These are phyloP conservation scores for Tillandsia leiboldiana DNA, from an alignment of 176 grass and related monocot species.

Conservation along the genomic window DNA sequence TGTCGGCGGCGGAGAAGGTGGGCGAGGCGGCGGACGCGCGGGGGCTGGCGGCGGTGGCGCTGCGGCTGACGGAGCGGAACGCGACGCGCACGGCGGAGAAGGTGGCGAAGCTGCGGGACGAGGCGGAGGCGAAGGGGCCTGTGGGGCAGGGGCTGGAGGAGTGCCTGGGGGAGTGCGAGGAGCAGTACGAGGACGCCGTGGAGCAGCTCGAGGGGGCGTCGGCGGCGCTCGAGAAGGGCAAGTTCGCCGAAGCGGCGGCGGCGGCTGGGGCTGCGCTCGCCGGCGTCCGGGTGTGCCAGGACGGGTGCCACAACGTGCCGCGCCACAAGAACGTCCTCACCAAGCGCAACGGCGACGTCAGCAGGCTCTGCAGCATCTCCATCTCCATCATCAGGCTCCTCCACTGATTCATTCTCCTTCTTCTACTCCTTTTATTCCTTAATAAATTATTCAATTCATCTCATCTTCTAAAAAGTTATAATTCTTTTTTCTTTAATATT, in stretches of 20 bases:
- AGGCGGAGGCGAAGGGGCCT: constrained; percentile 21
- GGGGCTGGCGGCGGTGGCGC: constrained; percentile 30
- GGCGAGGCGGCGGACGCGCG: constrained; percentile 16
- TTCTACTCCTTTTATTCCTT: too few species aligned
- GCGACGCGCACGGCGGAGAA: constrained; percentile 35
- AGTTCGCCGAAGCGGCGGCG: constrained; percentile 31
- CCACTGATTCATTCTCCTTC: not conserved
- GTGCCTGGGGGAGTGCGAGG: constrained; percentile 46
- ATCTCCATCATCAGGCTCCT: constrained; percentile 41
- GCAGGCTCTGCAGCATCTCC: constrained; percentile 48
- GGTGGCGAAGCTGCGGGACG: constrained; percentile 30
- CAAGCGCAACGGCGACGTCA: constrained; percentile 40
- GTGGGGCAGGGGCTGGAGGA: constrained; percentile 43
- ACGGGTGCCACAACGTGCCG: constrained; percentile 27
- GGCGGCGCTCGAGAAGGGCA: constrained; percentile 28
- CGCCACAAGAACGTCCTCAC: constrained; percentile 40
- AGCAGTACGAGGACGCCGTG: constrained; percentile 54
- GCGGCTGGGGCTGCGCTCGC: constrained; percentile 39
- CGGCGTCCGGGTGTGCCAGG: constrained; percentile 47
- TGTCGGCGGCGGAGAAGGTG: constrained; percentile 31
- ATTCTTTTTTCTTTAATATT: too few species aligned
- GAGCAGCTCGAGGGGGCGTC: constrained; percentile 52
- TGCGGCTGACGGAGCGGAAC: constrained; percentile 36
- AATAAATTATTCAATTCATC: too few species aligned
- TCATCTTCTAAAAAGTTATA: too few species aligned